phyloP scores from a whole-genome alignment of 768 basidiomycete species.

The Pisolithus microcarpus region DNA sequence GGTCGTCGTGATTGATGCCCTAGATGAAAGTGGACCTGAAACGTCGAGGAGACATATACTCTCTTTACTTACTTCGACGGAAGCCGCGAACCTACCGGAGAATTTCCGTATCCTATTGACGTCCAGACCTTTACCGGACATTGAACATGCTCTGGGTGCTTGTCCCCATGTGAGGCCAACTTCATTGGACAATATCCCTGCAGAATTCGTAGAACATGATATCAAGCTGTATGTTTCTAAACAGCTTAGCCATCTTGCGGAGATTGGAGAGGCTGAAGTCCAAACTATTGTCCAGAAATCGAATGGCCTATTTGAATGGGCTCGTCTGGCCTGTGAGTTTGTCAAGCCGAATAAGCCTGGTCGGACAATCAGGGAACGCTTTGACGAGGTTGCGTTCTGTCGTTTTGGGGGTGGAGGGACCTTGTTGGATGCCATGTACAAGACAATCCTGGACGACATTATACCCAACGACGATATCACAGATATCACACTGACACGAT shows the following conservation, averaged over 20 bases:
- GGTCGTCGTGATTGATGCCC: neutral
- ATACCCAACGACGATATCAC: neutral
- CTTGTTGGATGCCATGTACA: neutral
- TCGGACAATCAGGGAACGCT: neutral
- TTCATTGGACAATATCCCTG: neutral
- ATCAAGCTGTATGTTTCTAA: neutral
- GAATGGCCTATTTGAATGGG: constrained; percentile 1
- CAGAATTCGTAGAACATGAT: neutral
- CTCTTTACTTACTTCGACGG: neutral
- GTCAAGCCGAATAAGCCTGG: neutral
- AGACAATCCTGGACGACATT: neutral
- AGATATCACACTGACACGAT: neutral
- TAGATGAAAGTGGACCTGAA: neutral
- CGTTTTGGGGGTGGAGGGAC: neutral
- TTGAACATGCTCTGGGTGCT: neutral
- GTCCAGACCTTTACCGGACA: neutral
- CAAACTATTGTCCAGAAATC: constrained; percentile 7
- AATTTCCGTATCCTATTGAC: neutral
- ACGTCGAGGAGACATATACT: neutral
- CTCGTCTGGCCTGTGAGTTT: neutral
- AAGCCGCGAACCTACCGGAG: neutral
- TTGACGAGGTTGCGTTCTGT: neutral
- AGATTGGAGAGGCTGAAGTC: neutral
- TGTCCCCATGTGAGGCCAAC: neutral
- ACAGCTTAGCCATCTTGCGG: neutral